Evolutionary conservation across 202 grass and related monocot species (phyloP).

Genomic region (Tripidium arundinaceum): DNA sequence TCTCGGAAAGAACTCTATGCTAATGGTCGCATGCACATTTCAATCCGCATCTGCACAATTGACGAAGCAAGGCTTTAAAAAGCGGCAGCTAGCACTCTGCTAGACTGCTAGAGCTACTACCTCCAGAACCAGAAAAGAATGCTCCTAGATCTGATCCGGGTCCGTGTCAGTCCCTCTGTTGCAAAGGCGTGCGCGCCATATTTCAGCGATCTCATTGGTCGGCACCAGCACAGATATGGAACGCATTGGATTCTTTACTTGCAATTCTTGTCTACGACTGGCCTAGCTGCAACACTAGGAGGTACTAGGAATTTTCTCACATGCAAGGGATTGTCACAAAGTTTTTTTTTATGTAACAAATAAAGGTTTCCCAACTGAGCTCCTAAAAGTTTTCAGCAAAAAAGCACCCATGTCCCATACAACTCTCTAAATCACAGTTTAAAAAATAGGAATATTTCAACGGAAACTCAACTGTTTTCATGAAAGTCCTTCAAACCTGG

Average conservation of each 20-base stretch:
- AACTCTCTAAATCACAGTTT: not conserved
- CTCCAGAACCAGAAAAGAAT: not conserved
- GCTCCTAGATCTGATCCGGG: not conserved
- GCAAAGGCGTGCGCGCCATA: not conserved
- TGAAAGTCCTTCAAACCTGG: not conserved
- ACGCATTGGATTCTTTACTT: not conserved
- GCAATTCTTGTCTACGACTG: not conserved
- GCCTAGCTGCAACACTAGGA: not conserved
- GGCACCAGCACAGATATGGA: not conserved
- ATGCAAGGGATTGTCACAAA: not conserved
- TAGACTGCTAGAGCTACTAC: no score
- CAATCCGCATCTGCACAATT: not conserved
- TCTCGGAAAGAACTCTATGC: not conserved
- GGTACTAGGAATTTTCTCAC: not conserved
- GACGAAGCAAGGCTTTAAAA: not conserved
- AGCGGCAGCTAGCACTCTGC: not conserved
- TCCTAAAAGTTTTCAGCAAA: not conserved
- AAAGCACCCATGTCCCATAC: not conserved
- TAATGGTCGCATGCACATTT: not conserved
- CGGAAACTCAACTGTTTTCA: not conserved
- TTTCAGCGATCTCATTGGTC: constrained; percentile 23
- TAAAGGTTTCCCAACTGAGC: not conserved
- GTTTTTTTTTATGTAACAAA: not conserved
- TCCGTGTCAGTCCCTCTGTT: not conserved
- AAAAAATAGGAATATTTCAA: not conserved